Base-by-base conservation (phyloP, 371 early-diverging fungal genomes). In the Dichotomocladium elegans region DNA sequence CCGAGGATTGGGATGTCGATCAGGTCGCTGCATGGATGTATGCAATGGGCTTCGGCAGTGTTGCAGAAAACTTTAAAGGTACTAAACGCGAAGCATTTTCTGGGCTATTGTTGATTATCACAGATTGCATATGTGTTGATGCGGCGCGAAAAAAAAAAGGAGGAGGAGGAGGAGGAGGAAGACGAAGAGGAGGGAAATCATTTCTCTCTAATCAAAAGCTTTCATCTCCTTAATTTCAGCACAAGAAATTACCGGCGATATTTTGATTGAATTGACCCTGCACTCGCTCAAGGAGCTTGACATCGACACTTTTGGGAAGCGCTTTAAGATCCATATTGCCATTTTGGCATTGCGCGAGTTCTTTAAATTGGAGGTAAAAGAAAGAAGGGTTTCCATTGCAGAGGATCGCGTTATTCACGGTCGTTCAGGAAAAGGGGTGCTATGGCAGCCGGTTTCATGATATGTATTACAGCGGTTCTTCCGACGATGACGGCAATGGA, bases 221-320 rank as follows among this genome's bases (percentile, higher is more conserved):
- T 15, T 11, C 30, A 29, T 56, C 27, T 21, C n/a, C 26, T 30
- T 19, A 27, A 12, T 21, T 52, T 31, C 58, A 79, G 80, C 77
- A 4, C 76, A 81, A 49, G 85, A 85, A 30, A 82, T 85, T 40
- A 77, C 77, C 10, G 85, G 85, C 15, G 82, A 83, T 21, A 74
- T 80, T 10, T 61, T 85, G 12, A 45, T 83, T 12, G 80, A 79
- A 34, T 53, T 85, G 28, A 70, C 77, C 37, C 55, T 83, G 35
- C 66, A 77, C 40, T 76, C 80, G 8, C 61, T 85, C 21, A 85
- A 85, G 51, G 85, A 85, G 47, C 57, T 85, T n/a, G 72, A 83
- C 15, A 72, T 85, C 33, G 60, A 47, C 21, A 76, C 82, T 1
- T 82, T 83, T 57, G 85, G 85, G 15, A 82, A 80, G 57, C 78